Conservation (phyloP, 164 flowering plant genomes). For the Macadamia integrifolia region DNA sequence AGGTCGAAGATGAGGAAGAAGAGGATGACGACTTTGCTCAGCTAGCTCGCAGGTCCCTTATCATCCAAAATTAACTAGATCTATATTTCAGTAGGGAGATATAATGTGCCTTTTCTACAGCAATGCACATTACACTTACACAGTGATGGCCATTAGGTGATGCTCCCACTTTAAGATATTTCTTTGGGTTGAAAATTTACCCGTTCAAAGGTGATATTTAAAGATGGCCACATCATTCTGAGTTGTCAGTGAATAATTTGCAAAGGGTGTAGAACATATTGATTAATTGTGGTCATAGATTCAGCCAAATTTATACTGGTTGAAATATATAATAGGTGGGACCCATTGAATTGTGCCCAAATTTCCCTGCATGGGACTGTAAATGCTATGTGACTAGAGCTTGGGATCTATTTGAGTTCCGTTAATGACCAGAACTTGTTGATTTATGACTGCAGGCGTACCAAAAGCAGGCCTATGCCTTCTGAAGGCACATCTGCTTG, state of each 20-base stretch:
- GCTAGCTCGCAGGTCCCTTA: conserved; percentile 73
- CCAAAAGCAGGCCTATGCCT: conserved; percentile 30
- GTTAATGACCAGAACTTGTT: not conserved
- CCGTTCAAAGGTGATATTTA: not conserved
- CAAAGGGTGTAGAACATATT: too few relatives aligned
- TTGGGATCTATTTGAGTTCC: not conserved
- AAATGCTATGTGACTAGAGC: not conserved
- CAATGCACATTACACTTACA: not conserved
- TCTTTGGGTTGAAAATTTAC: not conserved
- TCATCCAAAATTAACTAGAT: not conserved
- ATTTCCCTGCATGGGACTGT: not conserved
- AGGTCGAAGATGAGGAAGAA: conserved; percentile 65
- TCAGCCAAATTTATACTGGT: too few relatives aligned
- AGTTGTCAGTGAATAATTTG: not conserved
- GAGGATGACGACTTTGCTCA: conserved; percentile 90
- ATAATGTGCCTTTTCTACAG: not conserved
- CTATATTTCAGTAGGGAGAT: not conserved
- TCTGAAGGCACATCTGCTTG: conserved; percentile 25
- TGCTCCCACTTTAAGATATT: not conserved
- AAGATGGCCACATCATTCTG: not conserved
- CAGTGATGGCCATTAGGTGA: not conserved
- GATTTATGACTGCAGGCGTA: conserved; percentile 46
- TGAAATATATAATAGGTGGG: too few relatives aligned
- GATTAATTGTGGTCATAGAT: too few relatives aligned
- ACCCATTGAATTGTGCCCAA: too few relatives aligned